These are phyloP conservation scores for Solanum hybrid DNA, from an alignment of 305 asterid species.

Conservation along the genomic window DNA sequence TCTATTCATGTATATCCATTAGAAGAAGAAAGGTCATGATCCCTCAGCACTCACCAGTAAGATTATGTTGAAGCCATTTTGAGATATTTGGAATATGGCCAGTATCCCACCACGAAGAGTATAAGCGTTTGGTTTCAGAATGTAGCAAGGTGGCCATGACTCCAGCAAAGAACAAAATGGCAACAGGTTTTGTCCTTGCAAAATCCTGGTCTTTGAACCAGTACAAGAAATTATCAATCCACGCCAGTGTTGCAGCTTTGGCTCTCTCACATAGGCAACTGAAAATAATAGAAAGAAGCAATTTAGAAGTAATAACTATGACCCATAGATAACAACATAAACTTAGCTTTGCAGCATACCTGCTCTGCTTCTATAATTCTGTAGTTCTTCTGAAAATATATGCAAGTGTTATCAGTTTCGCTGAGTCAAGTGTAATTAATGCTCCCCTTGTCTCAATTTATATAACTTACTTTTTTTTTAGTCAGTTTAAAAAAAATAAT, in stretches of 20 bases:
- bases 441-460: neutral
- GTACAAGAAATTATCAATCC: conserved; percentile 19
- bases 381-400: neutral
- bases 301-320: neutral
- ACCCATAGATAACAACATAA: neutral
- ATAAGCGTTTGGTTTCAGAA: conserved; percentile 53
- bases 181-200: conserved; percentile 34
- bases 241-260: conserved; percentile 14
- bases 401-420: neutral
- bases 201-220: conserved; percentile 27
- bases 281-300: neutral
- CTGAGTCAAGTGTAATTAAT: neutral
- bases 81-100: conserved; percentile 91
- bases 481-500: neutral
- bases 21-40: neutral
- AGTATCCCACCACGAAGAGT: conserved; percentile 96
- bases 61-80: conserved; percentile 94
- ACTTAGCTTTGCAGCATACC: neutral
- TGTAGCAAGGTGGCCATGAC: conserved; percentile 49
- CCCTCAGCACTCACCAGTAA: conserved; percentile 41
- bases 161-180: conserved; percentile 34
- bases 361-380: neutral
- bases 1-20: neutral
- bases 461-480: neutral
- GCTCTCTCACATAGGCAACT: conserved; percentile 5